Evolutionary conservation across 1,284 basidiomycete species (phyloP).

Genomic region (Sporisorium sorghi): DNA sequence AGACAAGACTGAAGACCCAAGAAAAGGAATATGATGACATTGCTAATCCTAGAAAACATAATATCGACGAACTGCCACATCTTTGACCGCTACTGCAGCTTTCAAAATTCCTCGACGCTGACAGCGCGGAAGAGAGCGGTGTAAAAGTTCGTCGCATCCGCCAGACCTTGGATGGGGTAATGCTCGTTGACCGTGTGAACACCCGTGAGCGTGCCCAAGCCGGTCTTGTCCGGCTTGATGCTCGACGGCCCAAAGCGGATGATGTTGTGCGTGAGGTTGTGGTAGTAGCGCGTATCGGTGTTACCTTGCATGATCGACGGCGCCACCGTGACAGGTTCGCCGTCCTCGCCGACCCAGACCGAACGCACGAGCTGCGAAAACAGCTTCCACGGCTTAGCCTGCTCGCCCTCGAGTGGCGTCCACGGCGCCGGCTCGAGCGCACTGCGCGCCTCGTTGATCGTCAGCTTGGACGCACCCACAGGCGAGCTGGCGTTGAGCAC

Average conservation of each 20-base stretch:
- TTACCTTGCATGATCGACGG: constrained; percentile 74
- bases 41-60: background rate
- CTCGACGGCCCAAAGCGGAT: constrained; percentile 73
- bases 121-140: constrained; percentile 72
- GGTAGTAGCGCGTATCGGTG: constrained; percentile 72
- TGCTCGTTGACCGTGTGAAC: constrained; percentile 79
- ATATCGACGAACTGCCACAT: background rate
- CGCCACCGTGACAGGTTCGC: constrained; percentile 71
- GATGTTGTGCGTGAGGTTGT: constrained; percentile 73
- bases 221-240: constrained; percentile 66
- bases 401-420: constrained; percentile 71
- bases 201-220: constrained; percentile 70
- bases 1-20: too few relatives aligned
- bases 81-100: background rate
- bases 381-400: constrained; percentile 72
- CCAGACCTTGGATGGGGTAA: constrained; percentile 70
- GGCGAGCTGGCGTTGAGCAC: constrained; percentile 15
- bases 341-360: constrained; percentile 69
- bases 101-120: constrained; percentile 59
- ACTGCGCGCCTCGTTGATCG: constrained; percentile 72
- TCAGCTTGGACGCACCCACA: constrained; percentile 25
- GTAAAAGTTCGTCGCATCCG: constrained; percentile 72
- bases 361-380: constrained; percentile 74
- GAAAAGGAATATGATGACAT: constrained; percentile 1
- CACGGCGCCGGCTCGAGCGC: constrained; percentile 74